Conservation (phyloP, 768 basidiomycete genomes). For the Phanerochaete carnosa region DNA sequence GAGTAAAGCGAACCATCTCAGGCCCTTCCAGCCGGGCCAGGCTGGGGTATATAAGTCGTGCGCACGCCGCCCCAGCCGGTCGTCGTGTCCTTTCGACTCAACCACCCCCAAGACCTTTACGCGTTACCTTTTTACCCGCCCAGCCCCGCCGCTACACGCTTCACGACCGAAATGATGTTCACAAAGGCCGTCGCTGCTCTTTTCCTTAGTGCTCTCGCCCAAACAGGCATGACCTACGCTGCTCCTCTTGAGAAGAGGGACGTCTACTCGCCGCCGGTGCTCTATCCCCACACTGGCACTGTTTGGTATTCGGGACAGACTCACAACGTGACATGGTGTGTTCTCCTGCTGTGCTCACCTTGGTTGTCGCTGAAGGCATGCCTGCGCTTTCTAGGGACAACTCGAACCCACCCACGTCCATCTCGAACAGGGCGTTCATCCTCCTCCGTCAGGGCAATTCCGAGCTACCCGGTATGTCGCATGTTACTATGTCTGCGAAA, state of each 20-base stretch:
- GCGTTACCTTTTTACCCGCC: not conserved
- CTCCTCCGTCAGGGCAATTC: slow-evolving; percentile 24
- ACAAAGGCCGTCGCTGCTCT: not conserved
- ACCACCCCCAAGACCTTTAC: not conserved
- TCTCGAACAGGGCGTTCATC: slow-evolving; percentile 36
- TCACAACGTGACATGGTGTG: slow-evolving; percentile 51
- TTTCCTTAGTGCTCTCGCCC: not conserved
- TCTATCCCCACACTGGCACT: slow-evolving; percentile 36
- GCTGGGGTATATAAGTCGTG: not conserved
- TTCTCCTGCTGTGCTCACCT: not conserved
- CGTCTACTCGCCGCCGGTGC: slow-evolving; percentile 46
- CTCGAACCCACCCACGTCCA: slow-evolving; percentile 35
- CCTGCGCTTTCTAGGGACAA: slow-evolving; percentile 31
- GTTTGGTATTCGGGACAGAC: slow-evolving; percentile 44
- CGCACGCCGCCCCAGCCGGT: not conserved
- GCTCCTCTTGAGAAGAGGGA: slow-evolving; percentile 22
- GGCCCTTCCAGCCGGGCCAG: not conserved
- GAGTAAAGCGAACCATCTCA: not conserved
- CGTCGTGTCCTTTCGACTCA: not conserved
- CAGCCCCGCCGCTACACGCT: not conserved
- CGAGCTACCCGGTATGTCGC: slow-evolving; percentile 18
- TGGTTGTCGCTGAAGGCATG: not conserved
- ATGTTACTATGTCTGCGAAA: not conserved
- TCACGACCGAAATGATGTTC: slow-evolving; percentile 1
- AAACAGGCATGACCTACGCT: not conserved